These are phyloP conservation scores for Leavenworthia alabamica DNA, from an alignment of 345 rosid genomes.

Conservation along the genomic window DNA sequence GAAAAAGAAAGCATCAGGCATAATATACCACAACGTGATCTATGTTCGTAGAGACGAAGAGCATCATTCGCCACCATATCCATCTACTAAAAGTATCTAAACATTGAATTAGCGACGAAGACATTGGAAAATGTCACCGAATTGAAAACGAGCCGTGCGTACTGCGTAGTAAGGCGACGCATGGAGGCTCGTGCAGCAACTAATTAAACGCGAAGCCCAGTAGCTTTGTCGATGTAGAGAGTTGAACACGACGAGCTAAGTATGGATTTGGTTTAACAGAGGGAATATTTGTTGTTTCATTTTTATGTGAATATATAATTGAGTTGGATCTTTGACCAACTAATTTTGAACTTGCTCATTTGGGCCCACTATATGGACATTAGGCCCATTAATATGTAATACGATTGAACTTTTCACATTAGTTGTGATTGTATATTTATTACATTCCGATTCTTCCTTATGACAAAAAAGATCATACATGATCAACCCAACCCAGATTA, in stretches of 20 bases:
- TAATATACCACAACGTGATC: constrained; percentile 6
- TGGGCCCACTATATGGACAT: no score
- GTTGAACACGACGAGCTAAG: constrained; percentile 30
- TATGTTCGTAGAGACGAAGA: constrained; percentile 16
- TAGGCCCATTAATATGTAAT: no score
- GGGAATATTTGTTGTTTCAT: neutral
- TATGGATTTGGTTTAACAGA: constrained; percentile 35
- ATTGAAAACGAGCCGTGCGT: constrained; percentile 13
- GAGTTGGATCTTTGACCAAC: neutral
- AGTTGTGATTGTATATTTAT: neutral
- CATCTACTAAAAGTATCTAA: constrained; percentile 23
- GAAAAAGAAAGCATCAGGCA: constrained; percentile 29
- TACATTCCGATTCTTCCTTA: neutral
- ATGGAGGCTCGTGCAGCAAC: constrained; percentile 31
- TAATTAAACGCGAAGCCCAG: constrained; percentile 28
- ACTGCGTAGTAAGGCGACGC: constrained; percentile 32
- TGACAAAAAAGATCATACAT: neutral
- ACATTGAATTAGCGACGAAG: constrained; percentile 22
- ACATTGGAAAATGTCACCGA: constrained; percentile 17
- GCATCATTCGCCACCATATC: constrained; percentile 23
- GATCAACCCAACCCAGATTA: neutral
- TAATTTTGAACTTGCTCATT: neutral
- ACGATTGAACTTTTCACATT: no score
- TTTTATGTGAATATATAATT: neutral
- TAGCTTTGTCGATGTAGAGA: constrained; percentile 32